Evolutionary conservation across 2,329 filamentous ascomycete species (phyloP), one percentile per base, ranked within the genome.

Genomic region (Aspergillus sergii): DNA sequence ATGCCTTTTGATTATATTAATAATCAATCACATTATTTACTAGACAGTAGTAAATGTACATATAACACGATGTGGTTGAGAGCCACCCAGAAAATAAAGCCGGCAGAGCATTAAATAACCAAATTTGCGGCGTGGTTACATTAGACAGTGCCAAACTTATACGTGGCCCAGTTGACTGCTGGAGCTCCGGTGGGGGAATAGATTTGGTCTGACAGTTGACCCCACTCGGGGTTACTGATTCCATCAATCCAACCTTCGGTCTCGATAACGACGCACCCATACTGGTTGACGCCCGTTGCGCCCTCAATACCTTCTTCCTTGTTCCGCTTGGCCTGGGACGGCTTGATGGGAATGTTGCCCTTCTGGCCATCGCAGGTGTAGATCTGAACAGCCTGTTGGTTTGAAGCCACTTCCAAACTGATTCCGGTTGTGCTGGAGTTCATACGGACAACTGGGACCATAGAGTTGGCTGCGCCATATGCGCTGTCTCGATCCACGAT

Each of bases 161-260:
- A 82, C 6, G 77, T 80, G 58, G 79, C 79, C 72, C 72, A 77
- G 68, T 81, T 82, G 21, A 82, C 66, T 6, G 74, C 74, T 11
- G 80, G 79, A 1, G 69, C 75, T 48, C 78, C 76, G 30, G 74
- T 71, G 16, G 79, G 77, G 9, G 77, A 75, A 64, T 76, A 81
- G 64, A 82, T 73, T 71, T 81, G 78, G 65, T 75, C 76, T 1
- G 71, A 60, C 34, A 72, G 79, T 60, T 94, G 86, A 63, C 88
- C 88, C 94, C 94, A 97, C 78, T 93, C 87, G 0, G 94, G 94
- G 71, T 96, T 87, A 80, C 97, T 97, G 80, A 98, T 95, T 30
- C 85, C 93, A 75, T 96, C 94, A 73, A 97, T 96, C 87, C 89
- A 97, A 76, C 95, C 93, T 83, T 97, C 88, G 14, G 95, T 92